These are phyloP conservation scores for Ceratocystis papillata DNA, from an alignment of 2,329 filamentous ascomycete genomes.

Conservation along the genomic window DNA sequence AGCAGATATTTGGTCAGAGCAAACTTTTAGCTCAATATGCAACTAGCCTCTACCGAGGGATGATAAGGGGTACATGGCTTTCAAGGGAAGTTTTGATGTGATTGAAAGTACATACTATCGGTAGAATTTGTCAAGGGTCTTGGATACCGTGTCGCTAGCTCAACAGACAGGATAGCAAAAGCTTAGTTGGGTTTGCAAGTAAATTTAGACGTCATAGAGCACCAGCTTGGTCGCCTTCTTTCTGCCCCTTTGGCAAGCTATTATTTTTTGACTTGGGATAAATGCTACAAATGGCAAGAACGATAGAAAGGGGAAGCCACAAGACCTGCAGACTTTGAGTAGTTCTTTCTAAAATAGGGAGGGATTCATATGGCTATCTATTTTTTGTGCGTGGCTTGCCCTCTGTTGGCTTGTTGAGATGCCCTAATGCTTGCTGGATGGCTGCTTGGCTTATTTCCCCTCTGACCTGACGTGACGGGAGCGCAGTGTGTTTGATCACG, in stretches of 20 bases:
- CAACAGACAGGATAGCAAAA: conserved; percentile 3
- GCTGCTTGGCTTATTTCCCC: not conserved
- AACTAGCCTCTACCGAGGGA: not conserved
- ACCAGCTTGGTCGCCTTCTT: not conserved
- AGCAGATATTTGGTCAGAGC: conserved; percentile 1
- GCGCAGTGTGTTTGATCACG: conserved; percentile 2
- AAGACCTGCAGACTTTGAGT: too few species aligned
- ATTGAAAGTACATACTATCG: not conserved
- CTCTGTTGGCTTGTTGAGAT: not conserved
- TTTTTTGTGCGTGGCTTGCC: not conserved
- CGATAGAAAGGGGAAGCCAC: too few species aligned
- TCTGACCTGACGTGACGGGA: not conserved
- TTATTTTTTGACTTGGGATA: not conserved
- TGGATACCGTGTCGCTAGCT: conserved; percentile 3
- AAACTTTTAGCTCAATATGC: conserved; percentile 10
- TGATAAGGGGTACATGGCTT: conserved; percentile 1
- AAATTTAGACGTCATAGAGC: conserved; percentile 2
- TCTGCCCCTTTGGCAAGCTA: not conserved
- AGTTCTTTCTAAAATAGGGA: too few species aligned
- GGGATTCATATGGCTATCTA: too few species aligned
- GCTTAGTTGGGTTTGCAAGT: not conserved
- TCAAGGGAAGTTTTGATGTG: not conserved
- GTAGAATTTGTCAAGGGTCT: not conserved
- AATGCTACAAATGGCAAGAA: not conserved
- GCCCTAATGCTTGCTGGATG: not conserved